Percentiles rank a stretch among this genome's conserved stretches.
Evolutionary conservation across 768 basidiomycete genomes (phyloP).

Genomic region (Hypholoma fasciculare): DNA sequence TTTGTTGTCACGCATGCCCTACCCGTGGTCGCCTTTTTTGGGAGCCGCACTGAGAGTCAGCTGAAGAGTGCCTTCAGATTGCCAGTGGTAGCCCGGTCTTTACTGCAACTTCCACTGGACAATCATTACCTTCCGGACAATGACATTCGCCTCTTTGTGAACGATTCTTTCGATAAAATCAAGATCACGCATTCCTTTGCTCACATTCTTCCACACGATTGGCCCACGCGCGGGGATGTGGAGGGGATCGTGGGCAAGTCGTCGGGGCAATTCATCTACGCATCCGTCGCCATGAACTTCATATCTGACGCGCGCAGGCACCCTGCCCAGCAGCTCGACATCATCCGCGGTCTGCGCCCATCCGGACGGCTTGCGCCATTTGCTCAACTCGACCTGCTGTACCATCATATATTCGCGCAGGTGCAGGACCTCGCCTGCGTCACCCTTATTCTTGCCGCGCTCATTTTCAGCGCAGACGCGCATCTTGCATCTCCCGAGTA

Average conservation of each 20-base stretch:
- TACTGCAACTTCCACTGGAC: not conserved
- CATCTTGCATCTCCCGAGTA: not conserved
- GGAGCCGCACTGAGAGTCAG: not conserved
- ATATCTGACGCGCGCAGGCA: not conserved
- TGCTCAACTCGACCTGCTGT: conserved; percentile 1
- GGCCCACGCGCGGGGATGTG: not conserved
- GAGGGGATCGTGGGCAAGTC: not conserved
- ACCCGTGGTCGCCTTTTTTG: not conserved
- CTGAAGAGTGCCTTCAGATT: not conserved
- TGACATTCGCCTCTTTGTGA: conserved; percentile 5
- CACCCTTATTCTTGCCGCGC: not conserved
- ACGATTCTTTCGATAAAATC: conserved; percentile 2
- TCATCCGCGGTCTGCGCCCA: not conserved
- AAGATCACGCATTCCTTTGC: not conserved
- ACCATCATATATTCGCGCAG: not conserved
- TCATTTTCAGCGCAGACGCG: not conserved
- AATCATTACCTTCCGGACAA: not conserved
- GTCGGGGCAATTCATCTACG: conserved; percentile 8
- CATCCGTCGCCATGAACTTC: not conserved
- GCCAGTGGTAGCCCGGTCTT: not conserved
- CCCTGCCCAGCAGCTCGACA: not conserved
- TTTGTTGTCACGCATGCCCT: not conserved
- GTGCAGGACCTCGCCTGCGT: not conserved
- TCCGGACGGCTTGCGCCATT: not conserved
- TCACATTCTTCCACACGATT: not conserved